Percentiles rank a stretch among this genome's conserved stretches.
Evolutionary conservation across 768 basidiomycete species (phyloP).

Genomic region (Rhizopogon rudus): DNA sequence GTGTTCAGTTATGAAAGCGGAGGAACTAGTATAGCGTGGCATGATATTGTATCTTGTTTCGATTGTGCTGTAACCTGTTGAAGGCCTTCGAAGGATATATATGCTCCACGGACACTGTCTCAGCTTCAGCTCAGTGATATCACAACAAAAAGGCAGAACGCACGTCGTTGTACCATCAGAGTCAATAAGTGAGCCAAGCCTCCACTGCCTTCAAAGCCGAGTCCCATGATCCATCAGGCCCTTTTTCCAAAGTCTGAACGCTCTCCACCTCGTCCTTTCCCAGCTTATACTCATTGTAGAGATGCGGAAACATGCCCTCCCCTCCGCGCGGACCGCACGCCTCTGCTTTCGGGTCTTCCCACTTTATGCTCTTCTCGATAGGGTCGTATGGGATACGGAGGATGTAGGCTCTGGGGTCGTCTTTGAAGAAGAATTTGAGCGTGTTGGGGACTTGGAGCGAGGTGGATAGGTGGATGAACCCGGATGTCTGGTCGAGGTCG

Average conservation of each 20-base stretch:
- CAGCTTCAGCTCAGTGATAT: background rate
- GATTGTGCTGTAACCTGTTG: no score
- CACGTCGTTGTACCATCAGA: background rate
- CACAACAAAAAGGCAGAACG: background rate
- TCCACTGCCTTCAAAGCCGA: constrained; percentile 15
- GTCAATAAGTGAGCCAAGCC: constrained; percentile 32
- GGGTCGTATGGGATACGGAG: constrained; percentile 37
- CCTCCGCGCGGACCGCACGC: constrained; percentile 38
- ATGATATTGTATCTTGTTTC: background rate
- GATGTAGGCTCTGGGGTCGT: constrained; percentile 35
- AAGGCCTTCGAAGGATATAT: background rate
- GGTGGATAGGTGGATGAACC: background rate
- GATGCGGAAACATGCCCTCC: constrained; percentile 48
- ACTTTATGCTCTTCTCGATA: constrained; percentile 37
- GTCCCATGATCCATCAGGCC: constrained; percentile 26
- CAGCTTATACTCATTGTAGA: constrained; percentile 42
- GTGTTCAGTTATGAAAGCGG: no score
- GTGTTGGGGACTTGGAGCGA: constrained; percentile 40
- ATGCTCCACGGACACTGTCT: no score
- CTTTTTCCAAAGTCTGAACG: constrained; percentile 24
- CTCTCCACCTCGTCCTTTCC: constrained; percentile 43
- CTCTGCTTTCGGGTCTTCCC: constrained; percentile 42
- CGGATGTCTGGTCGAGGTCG: background rate
- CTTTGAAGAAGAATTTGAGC: constrained; percentile 39
- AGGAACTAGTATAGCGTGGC: no score